Conservation (phyloP, 345 rosid genomes). For the Ceriops tagal region DNA sequence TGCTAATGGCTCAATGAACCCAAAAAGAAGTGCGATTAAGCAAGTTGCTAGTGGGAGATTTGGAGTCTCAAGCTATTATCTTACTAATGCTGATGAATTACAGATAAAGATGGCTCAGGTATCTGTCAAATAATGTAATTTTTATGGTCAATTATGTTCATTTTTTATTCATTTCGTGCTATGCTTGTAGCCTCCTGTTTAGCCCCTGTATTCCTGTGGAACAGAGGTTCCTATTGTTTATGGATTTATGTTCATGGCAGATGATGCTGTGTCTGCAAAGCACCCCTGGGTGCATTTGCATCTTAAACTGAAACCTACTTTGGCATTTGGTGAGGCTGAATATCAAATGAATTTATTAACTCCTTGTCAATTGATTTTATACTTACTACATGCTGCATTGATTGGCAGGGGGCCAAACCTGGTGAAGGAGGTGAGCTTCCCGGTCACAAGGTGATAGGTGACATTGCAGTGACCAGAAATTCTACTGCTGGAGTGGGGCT, state of each 20-base stretch:
- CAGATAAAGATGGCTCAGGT: slow-evolving; percentile 99
- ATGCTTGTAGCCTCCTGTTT: slow-evolving; percentile 23
- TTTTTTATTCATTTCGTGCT: slow-evolving; percentile 7
- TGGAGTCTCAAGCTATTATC: slow-evolving; percentile 98
- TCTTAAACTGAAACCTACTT: slow-evolving; percentile 39
- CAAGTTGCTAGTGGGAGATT: slow-evolving; percentile 99
- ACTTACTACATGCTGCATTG: slow-evolving; percentile 21
- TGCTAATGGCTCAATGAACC: slow-evolving; percentile 85
- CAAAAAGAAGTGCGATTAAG: slow-evolving; percentile 94
- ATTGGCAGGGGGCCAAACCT: slow-evolving; percentile 92
- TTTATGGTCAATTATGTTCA: neutral
- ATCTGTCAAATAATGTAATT: slow-evolving; percentile 13
- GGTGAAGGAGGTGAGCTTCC: slow-evolving; percentile 99
- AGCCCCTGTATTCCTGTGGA: slow-evolving; percentile 40
- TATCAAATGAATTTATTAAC: slow-evolving; percentile 19
- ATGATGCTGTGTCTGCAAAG: slow-evolving; percentile 53
- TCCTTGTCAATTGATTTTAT: slow-evolving; percentile 16
- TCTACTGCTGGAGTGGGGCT: slow-evolving; percentile 99
- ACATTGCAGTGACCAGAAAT: slow-evolving; percentile 91
- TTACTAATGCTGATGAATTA: slow-evolving; percentile 96
- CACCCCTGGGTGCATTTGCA: slow-evolving; percentile 40
- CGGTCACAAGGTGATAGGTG: slow-evolving; percentile 98
- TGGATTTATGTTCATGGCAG: slow-evolving; percentile 55
- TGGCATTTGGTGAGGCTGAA: slow-evolving; percentile 50
- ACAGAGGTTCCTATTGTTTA: slow-evolving; percentile 45